These are phyloP conservation scores for Rozella allomycis DNA, from an alignment of 371 early-diverging fungal species.

Conservation along the genomic window DNA sequence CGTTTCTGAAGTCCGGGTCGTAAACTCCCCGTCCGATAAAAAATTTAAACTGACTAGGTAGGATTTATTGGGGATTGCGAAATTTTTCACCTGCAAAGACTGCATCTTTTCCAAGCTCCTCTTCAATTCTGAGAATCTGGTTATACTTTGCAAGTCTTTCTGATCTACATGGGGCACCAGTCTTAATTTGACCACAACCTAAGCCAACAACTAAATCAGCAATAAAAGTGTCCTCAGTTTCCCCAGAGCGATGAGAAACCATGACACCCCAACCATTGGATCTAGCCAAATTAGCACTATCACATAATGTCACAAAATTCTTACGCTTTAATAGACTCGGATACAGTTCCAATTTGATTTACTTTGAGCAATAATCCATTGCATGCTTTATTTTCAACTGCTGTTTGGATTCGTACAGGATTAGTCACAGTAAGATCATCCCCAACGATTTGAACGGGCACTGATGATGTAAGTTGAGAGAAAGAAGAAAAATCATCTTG, in stretches of 20 bases:
- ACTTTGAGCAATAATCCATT: conserved; percentile 92
- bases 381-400: conserved; percentile 82
- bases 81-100: conserved; percentile 84
- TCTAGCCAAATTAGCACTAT: conserved; percentile 28
- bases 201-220: conserved; percentile 95
- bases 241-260: conserved; percentile 97
- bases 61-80: too few relatives aligned
- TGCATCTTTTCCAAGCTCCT: conserved; percentile 51
- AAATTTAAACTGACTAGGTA: too few relatives aligned
- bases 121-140: conserved; percentile 80
- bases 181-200: conserved; percentile 94
- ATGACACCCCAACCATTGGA: conserved; percentile 89
- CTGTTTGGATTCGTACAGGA: conserved; percentile 67
- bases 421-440: conserved; percentile 98
- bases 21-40: too few relatives aligned
- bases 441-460: conserved; percentile 76
- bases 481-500: conserved; percentile 95
- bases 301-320: conserved; percentile 2
- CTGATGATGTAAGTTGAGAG: conserved; percentile 43
- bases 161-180: conserved; percentile 94
- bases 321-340: conserved; percentile 76
- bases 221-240: conserved; percentile 97
- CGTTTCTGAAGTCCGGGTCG: too few relatives aligned
- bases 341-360: conserved; percentile 96
- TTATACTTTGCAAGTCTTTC: conserved; percentile 97